Base-by-base conservation (phyloP, 352 stramenopile species). In the Globisporangium takayamanum region DNA sequence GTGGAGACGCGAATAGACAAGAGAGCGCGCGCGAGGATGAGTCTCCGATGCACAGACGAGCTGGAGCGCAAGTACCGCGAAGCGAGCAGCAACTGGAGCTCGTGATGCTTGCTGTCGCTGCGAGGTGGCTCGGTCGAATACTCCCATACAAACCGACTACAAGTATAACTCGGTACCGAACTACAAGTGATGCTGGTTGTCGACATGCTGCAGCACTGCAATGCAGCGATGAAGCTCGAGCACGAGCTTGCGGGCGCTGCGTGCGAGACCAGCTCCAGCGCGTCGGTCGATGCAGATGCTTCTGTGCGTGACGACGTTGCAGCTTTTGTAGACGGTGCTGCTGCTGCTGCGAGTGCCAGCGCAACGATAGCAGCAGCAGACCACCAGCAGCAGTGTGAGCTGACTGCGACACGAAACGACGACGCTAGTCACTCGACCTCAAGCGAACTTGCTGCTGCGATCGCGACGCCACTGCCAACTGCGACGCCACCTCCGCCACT, bases 11-110 rank as follows among this genome's bases (percentile, higher is more conserved):
- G 10, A 7, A 39, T 12, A 39, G 33, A 14, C 33, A 39, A 39
- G 33, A 10, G 33, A 22, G 41, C 14, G 41, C 15, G 41, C 33
- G 10, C 33, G 33, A 12, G 10, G 33, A 39, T 10, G 33, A 10
- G 33, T 5, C 7, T 10, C 11, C 1, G 33, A 39, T 12, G 33
- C 33, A 12, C 10, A 39, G 28, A 37, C 33, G 25, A 63, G 22
- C 36, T 18, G 28, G 50, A 36, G 49, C 18, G 22, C 39, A 11
- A 20, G 8, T 28, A 15, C 33, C 2, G 5, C 55, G 45, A 28
- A 11, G 45, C n/a, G 25, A 53, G 33, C 20, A 59, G 39, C 10
- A 33, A 45, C 49, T 50, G n/a, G 18, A 50, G 45, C 45, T 39
- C 10, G 33, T 12, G 33, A 5, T 39, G 33, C 33, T 36, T 39